A percentile compares a stretch with the other conserved stretches of the same genome.
phyloP scores from a whole-genome alignment of 768 basidiomycete genomes.

The Boletus vermiculosoides region DNA sequence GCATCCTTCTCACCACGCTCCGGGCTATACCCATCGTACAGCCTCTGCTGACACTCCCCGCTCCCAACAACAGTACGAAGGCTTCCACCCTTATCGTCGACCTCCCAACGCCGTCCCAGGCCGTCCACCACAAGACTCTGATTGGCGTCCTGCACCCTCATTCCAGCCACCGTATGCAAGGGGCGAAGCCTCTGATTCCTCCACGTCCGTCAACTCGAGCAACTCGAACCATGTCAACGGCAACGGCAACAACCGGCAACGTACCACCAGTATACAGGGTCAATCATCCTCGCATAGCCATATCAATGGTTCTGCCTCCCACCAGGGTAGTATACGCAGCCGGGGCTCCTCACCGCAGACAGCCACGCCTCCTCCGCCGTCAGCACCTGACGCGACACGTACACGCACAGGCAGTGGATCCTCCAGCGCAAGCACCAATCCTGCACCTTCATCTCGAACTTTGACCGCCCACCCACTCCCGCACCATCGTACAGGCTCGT shows the following conservation, averaged over 20 bases:
- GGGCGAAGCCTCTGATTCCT: constrained; percentile 75
- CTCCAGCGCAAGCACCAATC: constrained; percentile 18
- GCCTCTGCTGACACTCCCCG: constrained; percentile 30
- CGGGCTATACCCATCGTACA: constrained; percentile 40
- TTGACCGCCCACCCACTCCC: constrained; percentile 27
- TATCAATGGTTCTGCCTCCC: constrained; percentile 29
- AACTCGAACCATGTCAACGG: constrained; percentile 33
- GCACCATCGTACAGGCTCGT: constrained; percentile 34
- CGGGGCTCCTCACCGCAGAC: constrained; percentile 35
- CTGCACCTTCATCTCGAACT: constrained; percentile 12
- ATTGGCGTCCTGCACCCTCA: constrained; percentile 49
- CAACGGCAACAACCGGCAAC: constrained; percentile 44
- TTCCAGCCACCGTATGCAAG: constrained; percentile 80
- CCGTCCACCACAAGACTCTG: constrained; percentile 30
- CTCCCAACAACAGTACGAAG: constrained; percentile 38
- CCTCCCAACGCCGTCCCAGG: constrained; percentile 42
- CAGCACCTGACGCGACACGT: constrained; percentile 26
- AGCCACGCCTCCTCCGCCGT: constrained; percentile 26
- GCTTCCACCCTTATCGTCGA: constrained; percentile 82
- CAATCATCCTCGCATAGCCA: constrained; percentile 54
- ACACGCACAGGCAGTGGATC: constrained; percentile 33
- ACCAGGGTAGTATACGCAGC: constrained; percentile 35
- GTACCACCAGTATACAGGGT: constrained; percentile 73
- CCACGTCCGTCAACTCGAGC: constrained; percentile 72
- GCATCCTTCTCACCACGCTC: constrained; percentile 33